These are phyloP conservation scores for Kodamaea sp. DNA, from an alignment of 1,139 yeast species.

Conservation along the genomic window DNA sequence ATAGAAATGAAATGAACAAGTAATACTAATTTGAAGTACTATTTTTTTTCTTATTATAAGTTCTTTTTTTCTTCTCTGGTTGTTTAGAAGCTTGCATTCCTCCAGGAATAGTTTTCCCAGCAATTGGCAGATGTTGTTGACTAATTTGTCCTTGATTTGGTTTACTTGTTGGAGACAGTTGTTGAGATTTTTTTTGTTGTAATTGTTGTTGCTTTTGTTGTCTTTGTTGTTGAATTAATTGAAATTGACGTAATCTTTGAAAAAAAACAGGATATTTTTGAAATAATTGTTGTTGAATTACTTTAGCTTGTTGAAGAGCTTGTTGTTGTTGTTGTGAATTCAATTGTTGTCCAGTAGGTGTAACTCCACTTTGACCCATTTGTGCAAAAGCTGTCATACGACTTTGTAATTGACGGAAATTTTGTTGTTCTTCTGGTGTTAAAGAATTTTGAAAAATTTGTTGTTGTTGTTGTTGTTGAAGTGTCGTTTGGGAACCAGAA, in stretches of 20 bases:
- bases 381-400: slow-evolving; percentile 41
- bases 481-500: slow-evolving; percentile 7
- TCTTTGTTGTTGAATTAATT: slow-evolving; percentile 37
- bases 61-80: slow-evolving; percentile 12
- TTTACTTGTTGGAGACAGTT: slow-evolving; percentile 12
- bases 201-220: slow-evolving; percentile 21
- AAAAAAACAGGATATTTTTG: slow-evolving; percentile 45
- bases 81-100: slow-evolving; percentile 10
- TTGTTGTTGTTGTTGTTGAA: slow-evolving; percentile 45
- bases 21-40: not conserved
- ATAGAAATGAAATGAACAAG: not conserved
- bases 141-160: slow-evolving; percentile 9
- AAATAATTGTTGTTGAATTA: slow-evolving; percentile 41
- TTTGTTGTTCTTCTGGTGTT: slow-evolving; percentile 43
- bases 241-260: slow-evolving; percentile 42
- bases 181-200: slow-evolving; percentile 12
- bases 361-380: slow-evolving; percentile 46
- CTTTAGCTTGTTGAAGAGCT: slow-evolving; percentile 44
- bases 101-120: slow-evolving; percentile 15
- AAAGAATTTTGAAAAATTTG: slow-evolving; percentile 43
- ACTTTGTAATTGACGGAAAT: slow-evolving; percentile 41
- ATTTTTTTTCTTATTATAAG: slow-evolving; percentile 12
- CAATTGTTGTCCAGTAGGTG: slow-evolving; percentile 43
- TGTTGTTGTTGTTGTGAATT: slow-evolving; percentile 46
- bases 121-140: slow-evolving; percentile 13